These are phyloP conservation scores for Tieghemiomyces parasiticus DNA, from an alignment of 192 early-diverging fungal species.

Conservation along the genomic window DNA sequence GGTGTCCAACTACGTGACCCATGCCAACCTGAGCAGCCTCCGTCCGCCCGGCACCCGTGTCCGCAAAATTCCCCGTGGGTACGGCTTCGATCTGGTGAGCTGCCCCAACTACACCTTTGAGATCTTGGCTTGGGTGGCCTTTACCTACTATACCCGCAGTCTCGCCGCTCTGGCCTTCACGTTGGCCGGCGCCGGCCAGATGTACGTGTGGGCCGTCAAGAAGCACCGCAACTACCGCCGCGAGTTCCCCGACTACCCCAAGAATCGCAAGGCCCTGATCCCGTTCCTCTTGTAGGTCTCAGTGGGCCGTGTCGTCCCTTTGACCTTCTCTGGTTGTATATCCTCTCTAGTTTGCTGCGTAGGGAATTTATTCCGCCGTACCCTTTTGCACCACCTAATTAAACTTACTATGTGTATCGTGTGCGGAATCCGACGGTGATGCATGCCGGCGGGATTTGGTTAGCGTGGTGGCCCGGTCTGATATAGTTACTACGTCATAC, in stretches of 20 bases:
- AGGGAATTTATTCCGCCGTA: too few species aligned
- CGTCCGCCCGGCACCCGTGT: constrained; percentile 76
- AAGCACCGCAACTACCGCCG: constrained; percentile 82
- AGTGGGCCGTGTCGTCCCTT: too few species aligned
- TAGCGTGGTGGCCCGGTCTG: too few species aligned
- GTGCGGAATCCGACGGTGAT: too few species aligned
- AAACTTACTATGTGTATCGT: too few species aligned
- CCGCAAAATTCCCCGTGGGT: constrained; percentile 81
- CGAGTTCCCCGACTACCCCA: constrained; percentile 87
- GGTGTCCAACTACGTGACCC: constrained; percentile 70
- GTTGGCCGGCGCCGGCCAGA: constrained; percentile 59
- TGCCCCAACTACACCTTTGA: constrained; percentile 94
- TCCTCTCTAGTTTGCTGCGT: too few species aligned
- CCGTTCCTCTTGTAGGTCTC: constrained; percentile 39
- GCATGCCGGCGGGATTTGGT: too few species aligned
- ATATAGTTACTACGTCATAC: too few species aligned
- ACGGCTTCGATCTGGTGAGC: constrained; percentile 78
- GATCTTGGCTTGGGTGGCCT: constrained; percentile 60
- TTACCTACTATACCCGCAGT: constrained; percentile 58
- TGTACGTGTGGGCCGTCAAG: constrained; percentile 93
- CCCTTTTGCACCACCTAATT: too few species aligned
- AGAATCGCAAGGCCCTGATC: constrained; percentile 63
- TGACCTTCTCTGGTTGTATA: too few species aligned
- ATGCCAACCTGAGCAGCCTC: constrained; percentile 76
- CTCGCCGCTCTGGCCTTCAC: constrained; percentile 48